Base-by-base conservation (phyloP, 2,329 filamentous ascomycete genomes). In the Elsinoe necatrix region DNA sequence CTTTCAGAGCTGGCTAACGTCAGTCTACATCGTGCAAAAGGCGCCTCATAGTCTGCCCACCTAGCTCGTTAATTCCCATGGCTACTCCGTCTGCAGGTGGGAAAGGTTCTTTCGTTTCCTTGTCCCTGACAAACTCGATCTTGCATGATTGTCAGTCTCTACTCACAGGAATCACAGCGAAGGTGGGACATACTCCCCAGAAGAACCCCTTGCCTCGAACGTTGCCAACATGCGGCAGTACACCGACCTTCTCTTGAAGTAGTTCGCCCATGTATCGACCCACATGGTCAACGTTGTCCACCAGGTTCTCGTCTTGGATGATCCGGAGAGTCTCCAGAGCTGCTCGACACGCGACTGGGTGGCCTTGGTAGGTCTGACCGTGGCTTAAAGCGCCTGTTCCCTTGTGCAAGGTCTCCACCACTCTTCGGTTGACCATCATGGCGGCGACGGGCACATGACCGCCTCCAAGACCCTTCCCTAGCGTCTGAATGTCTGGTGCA, bases 391-490 rank as follows among this genome's bases (percentile, higher is more conserved):
- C 67, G 0, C 77, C 76, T 41, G 63, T 75, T 57, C 71, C 70
- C 68, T 69, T 37, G 58, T 72, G 41, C 11, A 83, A 67, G 1
- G 71, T 69, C 18, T 79, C 68, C 16, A 80, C 71, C 2, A 87
- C 73, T n/a, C 69, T 72, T 1, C 71, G 64, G 18, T 75, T 75
- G 1, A 82, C 73, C 1, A 88, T 71, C 20, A 86, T 72, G 0
- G 75, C 84, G 0, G 84, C 81, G 7, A 86, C 74, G 0, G 83
- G 77, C 39, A 76, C 75, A 59, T 82, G 86, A 0, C 85, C 85
- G 16, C 78, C 84, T 0, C 79, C 82, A 0, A 88, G 72, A 0
- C 80, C 82, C 66, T 89, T 88, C 0, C 82, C 85, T 8, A 86
- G 71, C 0, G 82, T 81, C 66, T 85, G 78, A 3, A 89, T 75